Evolutionary conservation across 805 yeast species (phyloP).

Genomic region (Komagataella pseudopastoris): DNA sequence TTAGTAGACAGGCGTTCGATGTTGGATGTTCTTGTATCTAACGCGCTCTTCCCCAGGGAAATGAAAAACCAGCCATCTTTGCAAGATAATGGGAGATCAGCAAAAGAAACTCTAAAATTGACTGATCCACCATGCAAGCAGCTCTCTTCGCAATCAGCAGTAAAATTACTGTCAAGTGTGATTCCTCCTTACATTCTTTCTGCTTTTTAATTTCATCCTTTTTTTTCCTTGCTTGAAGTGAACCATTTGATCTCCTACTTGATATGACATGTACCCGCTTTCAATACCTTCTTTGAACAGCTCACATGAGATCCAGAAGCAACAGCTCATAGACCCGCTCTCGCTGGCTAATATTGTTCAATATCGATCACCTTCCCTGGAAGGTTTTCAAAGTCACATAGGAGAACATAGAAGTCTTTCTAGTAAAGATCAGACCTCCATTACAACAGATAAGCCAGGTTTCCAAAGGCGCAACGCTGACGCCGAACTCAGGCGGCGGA

Average conservation of each 20-base stretch:
- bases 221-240: not conserved
- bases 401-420: not conserved
- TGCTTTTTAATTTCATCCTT: no score
- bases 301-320: not conserved
- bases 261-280: not conserved
- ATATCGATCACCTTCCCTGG: not conserved
- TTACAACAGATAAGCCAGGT: not conserved
- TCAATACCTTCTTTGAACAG: not conserved
- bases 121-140: not conserved
- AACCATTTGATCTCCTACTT: not conserved
- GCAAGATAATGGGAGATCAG: not conserved
- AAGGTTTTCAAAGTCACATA: not conserved
- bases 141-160: not conserved
- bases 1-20: not conserved
- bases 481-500: not conserved
- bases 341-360: not conserved
- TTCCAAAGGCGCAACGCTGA: not conserved
- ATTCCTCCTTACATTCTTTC: not conserved
- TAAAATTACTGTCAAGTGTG: not conserved
- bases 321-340: not conserved
- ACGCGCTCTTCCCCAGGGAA: not conserved
- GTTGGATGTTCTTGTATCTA: not conserved
- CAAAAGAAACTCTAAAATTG: not conserved
- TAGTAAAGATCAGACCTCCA: not conserved
- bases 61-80: not conserved